Base-by-base conservation (phyloP, 2,329 filamentous ascomycete species). In the Elsinoe batatas region DNA sequence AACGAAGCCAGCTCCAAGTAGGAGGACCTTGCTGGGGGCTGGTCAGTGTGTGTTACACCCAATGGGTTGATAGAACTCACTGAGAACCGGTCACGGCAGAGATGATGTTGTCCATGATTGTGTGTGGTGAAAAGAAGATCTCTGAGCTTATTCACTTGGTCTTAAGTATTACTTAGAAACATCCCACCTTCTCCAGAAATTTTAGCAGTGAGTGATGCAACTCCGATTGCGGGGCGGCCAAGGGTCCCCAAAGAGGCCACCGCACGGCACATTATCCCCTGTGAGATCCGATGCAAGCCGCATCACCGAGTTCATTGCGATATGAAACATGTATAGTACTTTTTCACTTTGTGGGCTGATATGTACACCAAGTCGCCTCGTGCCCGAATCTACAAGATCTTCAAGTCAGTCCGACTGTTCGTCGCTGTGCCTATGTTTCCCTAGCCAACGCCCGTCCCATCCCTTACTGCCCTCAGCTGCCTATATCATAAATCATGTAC, bases 1-100 rank as follows among this genome's bases (percentile, higher is more conserved):
- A 58, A 79, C 77, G 63, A 78, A 79, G 54, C 76, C 76, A 57
- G 74, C 71, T 56, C 76, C 76, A 40, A 79, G 72, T 61, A 79
- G 72, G 50, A 78, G 70, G 55, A 77, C 76, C 56, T 67, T 69
- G 49, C 64, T 69, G 55, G 33, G n/a, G 5, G 26, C 12, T 18
- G n/a, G 49, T 56, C 15, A 58, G 44, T 20, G 13, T 36, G 3
- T 7, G 53, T 5, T 1, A 13, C 11, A 11, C 2, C 15, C 51
- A 44, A 54, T 30, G n/a, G 15, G 7, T 18, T 17, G 2, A 2
- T 12, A 2, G 1, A 13, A 55, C 53, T 36, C 37, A 55, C 53
- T 55, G 38, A 18, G 40, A 36, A 42, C 53, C 40, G 26, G 22
- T 33, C 8, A 44, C 22, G 30, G 40, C 40, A 17, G 53, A 30